phyloP scores from a whole-genome alignment of 2,329 filamentous ascomycete species.

The Penicillium fuscoglaucum region DNA sequence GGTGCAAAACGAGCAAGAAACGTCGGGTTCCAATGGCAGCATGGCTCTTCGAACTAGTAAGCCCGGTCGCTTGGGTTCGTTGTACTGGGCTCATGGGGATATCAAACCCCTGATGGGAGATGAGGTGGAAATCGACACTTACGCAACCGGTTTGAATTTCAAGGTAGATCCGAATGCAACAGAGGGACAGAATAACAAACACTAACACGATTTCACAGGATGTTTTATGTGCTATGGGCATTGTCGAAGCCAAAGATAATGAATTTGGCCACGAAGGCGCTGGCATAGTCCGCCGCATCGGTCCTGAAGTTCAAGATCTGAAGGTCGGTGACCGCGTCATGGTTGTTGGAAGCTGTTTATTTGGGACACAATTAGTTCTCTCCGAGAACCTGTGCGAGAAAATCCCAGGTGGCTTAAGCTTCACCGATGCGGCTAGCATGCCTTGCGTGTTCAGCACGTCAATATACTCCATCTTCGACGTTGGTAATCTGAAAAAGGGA shows the following conservation, averaged over 20 bases:
- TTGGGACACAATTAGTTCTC: constrained; percentile 12
- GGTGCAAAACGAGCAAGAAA: neutral
- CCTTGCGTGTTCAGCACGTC: constrained; percentile 24
- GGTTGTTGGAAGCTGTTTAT: constrained; percentile 7
- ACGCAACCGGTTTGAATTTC: constrained; percentile 30
- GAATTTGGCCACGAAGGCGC: constrained; percentile 25
- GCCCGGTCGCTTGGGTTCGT: constrained; percentile 21
- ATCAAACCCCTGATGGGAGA: constrained; percentile 10
- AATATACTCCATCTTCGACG: constrained; percentile 23
- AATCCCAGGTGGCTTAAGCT: constrained; percentile 16
- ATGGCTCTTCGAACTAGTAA: constrained; percentile 19
- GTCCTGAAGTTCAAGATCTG: constrained; percentile 20
- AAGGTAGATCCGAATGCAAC: constrained; percentile 12
- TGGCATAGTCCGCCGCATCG: constrained; percentile 25
- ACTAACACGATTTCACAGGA: constrained; percentile 12
- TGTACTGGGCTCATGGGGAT: constrained; percentile 23
- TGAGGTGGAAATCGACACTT: constrained; percentile 25
- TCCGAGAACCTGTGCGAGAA: constrained; percentile 15
- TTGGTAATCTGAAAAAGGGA: constrained; percentile 24
- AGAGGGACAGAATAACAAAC: neutral
- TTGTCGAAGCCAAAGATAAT: constrained; percentile 9
- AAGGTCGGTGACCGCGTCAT: constrained; percentile 29
- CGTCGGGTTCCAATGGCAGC: neutral
- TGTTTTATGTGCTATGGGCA: constrained; percentile 17
- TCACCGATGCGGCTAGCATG: constrained; percentile 24